These are phyloP conservation scores for Apiospora arundinis DNA, from an alignment of 2,329 filamentous ascomycete species.

Conservation along the genomic window DNA sequence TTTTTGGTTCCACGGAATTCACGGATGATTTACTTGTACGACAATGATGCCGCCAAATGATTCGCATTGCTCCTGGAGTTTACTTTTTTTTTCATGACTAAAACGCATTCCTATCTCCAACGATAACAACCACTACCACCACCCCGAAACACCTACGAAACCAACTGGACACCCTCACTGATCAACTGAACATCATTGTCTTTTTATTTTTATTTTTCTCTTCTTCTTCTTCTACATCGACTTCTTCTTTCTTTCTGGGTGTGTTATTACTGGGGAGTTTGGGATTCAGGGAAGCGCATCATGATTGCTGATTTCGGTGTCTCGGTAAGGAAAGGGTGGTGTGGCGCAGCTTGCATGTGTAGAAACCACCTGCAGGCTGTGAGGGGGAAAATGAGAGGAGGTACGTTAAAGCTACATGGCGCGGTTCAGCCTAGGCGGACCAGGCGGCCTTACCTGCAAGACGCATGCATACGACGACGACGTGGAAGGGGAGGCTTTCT, in stretches of 20 bases:
- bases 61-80: background rate
- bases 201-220: no score
- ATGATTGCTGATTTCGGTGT: background rate
- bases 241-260: background rate
- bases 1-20: background rate
- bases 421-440: conserved; percentile 19
- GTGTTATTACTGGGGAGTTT: background rate
- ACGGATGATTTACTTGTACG: background rate
- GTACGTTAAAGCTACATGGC: conserved; percentile 17
- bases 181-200: background rate
- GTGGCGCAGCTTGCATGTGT: conserved; percentile 17
- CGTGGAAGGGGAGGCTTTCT: background rate
- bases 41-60: background rate
- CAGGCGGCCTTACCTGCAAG: conserved; percentile 4
- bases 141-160: background rate
- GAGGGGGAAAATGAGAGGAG: background rate
- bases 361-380: background rate
- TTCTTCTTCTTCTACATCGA: background rate
- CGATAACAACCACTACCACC: background rate
- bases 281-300: background rate
- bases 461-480: background rate
- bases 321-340: background rate
- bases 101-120: background rate
- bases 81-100: background rate
- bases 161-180: background rate